Percentiles rank a stretch among this genome's conserved stretches.
Conservation (phyloP, 2,329 filamentous ascomycete genomes). For the Monilinia aucupariae region DNA sequence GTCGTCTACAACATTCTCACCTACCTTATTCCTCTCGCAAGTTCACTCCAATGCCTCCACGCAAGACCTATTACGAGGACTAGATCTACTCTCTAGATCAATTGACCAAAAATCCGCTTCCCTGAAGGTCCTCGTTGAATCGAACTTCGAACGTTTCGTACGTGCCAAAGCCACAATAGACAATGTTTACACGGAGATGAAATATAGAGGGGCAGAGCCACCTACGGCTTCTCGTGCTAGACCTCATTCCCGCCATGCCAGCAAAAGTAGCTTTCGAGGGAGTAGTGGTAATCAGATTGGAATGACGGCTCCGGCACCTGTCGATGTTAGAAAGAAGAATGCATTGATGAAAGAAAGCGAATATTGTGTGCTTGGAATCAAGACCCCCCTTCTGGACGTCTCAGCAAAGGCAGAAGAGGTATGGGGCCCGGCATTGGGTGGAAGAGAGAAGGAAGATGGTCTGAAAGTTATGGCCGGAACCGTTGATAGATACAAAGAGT, state of each 20-base stretch:
- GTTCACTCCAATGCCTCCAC: constrained; percentile 85
- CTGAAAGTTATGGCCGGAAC: constrained; percentile 71
- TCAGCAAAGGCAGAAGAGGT: constrained; percentile 94
- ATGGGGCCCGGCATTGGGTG: constrained; percentile 90
- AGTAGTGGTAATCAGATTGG: constrained; percentile 36
- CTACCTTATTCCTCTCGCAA: constrained; percentile 84
- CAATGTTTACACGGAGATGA: constrained; percentile 99
- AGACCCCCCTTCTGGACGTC: constrained; percentile 79
- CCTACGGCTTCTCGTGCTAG: constrained; percentile 37
- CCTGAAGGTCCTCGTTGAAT: constrained; percentile 91
- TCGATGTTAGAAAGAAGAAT: constrained; percentile 72
- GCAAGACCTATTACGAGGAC: constrained; percentile 69
- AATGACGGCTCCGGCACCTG: constrained; percentile 29
- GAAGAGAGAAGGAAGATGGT: constrained; percentile 83
- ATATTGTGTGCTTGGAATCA: constrained; percentile 83
- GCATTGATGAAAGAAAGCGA: constrained; percentile 89
- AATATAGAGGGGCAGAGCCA: constrained; percentile 57
- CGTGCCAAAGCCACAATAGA: constrained; percentile 96
- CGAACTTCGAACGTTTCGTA: constrained; percentile 97
- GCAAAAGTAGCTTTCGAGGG: constrained; percentile 38
- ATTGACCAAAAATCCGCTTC: constrained; percentile 98
- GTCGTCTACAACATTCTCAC: constrained; percentile 92
- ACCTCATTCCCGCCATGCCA: constrained; percentile 35
- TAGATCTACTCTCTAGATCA: constrained; percentile 80
- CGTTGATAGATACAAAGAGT: constrained; percentile 72